phyloP scores from a whole-genome alignment of 352 stramenopile species.

The Phytopythium cucurbitacearum region DNA sequence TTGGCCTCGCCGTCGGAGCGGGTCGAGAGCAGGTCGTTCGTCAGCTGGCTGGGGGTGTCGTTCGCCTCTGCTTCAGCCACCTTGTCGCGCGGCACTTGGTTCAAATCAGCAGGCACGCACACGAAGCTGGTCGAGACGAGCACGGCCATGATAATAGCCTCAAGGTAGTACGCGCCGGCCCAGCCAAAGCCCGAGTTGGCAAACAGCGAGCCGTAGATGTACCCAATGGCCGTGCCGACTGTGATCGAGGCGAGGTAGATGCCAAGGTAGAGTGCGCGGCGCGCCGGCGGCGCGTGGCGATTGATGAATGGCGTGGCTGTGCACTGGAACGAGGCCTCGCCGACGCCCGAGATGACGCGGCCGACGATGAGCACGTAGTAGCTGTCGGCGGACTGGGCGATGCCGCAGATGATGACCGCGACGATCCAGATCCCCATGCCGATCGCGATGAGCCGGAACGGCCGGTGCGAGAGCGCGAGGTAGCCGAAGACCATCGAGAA shows the following conservation, averaged over 20 bases:
- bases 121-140: conserved; percentile 68
- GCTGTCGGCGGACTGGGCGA: conserved; percentile 67
- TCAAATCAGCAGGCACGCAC: conserved; percentile 51
- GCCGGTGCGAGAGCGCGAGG: conserved; percentile 80
- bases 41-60: conserved; percentile 12
- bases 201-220: conserved; percentile 85
- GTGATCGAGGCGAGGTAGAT: conserved; percentile 92
- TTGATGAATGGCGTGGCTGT: conserved; percentile 93
- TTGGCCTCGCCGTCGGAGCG: conserved; percentile 16
- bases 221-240: conserved; percentile 87
- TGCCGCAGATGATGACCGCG: conserved; percentile 84
- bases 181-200: conserved; percentile 60
- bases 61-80: conserved; percentile 8
- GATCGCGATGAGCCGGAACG: conserved; percentile 88
- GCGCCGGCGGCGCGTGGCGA: conserved; percentile 61
- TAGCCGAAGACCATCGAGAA: conserved; percentile 91
- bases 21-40: conserved; percentile 13
- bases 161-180: conserved; percentile 83
- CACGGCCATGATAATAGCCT: conserved; percentile 78
- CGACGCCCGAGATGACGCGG: conserved; percentile 85
- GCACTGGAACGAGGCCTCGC: conserved; percentile 92
- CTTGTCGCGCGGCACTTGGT: conserved; percentile 26
- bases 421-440: conserved; percentile 90
- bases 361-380: conserved; percentile 89
- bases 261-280: conserved; percentile 86